Base-by-base conservation (phyloP, 257 asterid species). In the Ophiorrhiza pumila region DNA sequence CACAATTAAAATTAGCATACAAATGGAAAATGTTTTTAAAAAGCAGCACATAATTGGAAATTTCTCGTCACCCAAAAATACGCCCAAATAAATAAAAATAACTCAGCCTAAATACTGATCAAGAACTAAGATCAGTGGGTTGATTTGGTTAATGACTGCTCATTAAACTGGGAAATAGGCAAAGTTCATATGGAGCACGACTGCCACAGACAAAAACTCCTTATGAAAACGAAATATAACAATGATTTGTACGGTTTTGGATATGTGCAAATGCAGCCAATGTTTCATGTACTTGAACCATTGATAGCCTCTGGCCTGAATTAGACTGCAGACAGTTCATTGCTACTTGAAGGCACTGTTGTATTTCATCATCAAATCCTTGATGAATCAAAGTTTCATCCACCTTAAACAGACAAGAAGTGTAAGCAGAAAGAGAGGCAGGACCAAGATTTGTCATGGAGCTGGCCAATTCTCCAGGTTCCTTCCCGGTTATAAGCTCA, bases 401-500 rank as follows among this genome's bases (percentile, higher is more conserved):
- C 23, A 41, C 61, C 25, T 56, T 67, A 50, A 62, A 56, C 25
- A 75, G 61, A 27, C 53, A 41, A 10, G 62, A 59, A 49, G 53
- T 68, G 53, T 80, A 62, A 61, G 63, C 68, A 13, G 55, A 42
- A 42, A 79, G 50, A 45, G 56, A 49, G 56, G 56, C 20, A 49
- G 4, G 23, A 17, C 23, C 17, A 20, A 17, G 56, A 49, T 49
- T 17, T 49, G 76, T 66, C 3, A 57, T 57, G 1, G 71, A 60
- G 43, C 52, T 71, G 5, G 57, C 12, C n/a, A 77, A 2, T 43
- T 60, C 75, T 18, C 23, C 52, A 3, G 68, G 58, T 45, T 66
- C 64, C 45, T 41, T 75, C 31, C 82, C 42, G 0, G 69, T 74
- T 14, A 77, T 49, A 25, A 74, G 60, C 73, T 81, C 80, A 4